Conservation (phyloP, 495 filamentous ascomycete genomes). For the Aspergillus incahuasiensis region DNA sequence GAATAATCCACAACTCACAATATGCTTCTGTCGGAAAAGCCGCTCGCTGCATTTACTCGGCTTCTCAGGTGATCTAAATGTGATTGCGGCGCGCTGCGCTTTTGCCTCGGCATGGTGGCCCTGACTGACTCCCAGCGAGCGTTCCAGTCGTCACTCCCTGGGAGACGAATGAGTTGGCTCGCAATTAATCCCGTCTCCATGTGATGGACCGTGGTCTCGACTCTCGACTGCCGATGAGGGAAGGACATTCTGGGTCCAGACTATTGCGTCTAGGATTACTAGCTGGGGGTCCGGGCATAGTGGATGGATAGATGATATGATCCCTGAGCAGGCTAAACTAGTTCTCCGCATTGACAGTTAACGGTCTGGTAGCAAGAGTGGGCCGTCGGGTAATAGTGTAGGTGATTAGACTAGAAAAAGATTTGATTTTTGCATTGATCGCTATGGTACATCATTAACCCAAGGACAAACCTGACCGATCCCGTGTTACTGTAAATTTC, state of each 20-base stretch:
- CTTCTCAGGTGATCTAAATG: too few relatives aligned
- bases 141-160: too few relatives aligned
- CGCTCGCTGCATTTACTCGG: too few relatives aligned
- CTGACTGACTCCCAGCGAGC: too few relatives aligned
- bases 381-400: not conserved
- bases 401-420: not conserved
- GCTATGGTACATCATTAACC: slow-evolving; percentile 17
- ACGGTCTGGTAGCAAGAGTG: not conserved
- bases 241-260: not conserved
- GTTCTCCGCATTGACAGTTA: not conserved
- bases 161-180: too few relatives aligned
- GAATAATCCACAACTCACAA: too few relatives aligned
- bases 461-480: slow-evolving; percentile 3
- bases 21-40: too few relatives aligned
- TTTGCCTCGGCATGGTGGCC: too few relatives aligned
- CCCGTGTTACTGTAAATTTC: not conserved
- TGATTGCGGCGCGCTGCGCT: too few relatives aligned
- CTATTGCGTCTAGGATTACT: not conserved
- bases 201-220: not conserved
- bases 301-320: too few relatives aligned
- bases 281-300: not conserved
- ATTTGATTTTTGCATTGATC: slow-evolving; percentile 4
- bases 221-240: too few relatives aligned
- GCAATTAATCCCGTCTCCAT: not conserved
- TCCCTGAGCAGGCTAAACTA: not conserved